Evolutionary conservation across 2,329 filamentous ascomycete genomes (phyloP).

Genomic region (Botrytis squamosa): DNA sequence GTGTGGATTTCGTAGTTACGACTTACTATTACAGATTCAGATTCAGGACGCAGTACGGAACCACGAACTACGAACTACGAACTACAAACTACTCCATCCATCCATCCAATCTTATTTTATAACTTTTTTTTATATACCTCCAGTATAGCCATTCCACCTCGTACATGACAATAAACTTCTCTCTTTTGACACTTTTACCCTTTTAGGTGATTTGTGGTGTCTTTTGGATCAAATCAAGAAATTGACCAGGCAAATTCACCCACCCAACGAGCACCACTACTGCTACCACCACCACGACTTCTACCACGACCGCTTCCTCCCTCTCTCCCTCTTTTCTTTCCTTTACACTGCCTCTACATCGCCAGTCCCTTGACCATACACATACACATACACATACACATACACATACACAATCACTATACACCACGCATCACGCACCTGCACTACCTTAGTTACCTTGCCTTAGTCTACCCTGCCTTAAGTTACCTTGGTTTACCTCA

Average conservation of each 20-base stretch:
- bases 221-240: neutral
- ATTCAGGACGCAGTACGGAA: neutral
- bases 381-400: neutral
- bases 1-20: neutral
- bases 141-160: neutral
- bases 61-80: neutral
- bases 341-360: neutral
- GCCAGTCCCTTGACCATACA: neutral
- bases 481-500: neutral
- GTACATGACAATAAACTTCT: neutral
- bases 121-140: neutral
- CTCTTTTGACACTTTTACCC: neutral
- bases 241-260: neutral
- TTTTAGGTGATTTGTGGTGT: neutral
- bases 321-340: neutral
- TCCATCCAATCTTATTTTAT: neutral
- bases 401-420: neutral
- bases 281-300: neutral
- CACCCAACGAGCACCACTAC: neutral
- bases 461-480: neutral
- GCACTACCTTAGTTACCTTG: neutral
- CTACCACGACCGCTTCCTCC: neutral
- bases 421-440: slow-evolving; percentile 4
- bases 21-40: neutral
- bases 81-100: too few species aligned